Base-by-base conservation (phyloP, 306 rosid species). In the Cyamopsis tetragonoloba region DNA sequence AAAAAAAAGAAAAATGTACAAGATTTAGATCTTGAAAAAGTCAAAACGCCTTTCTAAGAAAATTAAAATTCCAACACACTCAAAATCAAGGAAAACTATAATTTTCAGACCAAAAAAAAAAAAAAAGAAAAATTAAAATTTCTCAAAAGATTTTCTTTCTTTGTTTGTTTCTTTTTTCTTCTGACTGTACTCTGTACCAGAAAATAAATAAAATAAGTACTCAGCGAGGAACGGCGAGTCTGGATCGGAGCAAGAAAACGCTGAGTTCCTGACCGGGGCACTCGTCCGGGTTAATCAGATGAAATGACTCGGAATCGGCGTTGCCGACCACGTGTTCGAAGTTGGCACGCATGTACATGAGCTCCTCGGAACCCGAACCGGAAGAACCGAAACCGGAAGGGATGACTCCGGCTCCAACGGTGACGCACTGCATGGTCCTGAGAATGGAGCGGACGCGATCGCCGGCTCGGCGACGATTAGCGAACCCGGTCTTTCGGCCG, bases 221-320 rank as follows among this genome's bases (percentile, higher is more conserved):
- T 79, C 74, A 73, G 31, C 72, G 75, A 15, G 62, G 50, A 47
- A 42, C 44, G 3, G 66, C 82, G 67, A 44, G 86, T 61, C 71
- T 55, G 71, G 96, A 84, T 64, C 97, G 77, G 79, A 89, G 89
- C 90, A 93, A 83, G 89, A 93, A 93, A 8, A 93, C 83, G 24
- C 96, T 84, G 83, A 93, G 96, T 77, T 93, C 98, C 69, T 93
- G 99, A 77, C 86, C 83, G 0, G 90, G 82, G 66, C 72, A 86
- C 84, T 86, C 92, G 80, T 86, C 97, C 59, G 95, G 97, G 89
- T 86, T 93, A 3, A 93, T 84, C 15, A 93, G 96, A 18, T 93
- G 95, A 65, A 93, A 90, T 14, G 99, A 90, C 73, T 93, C 97
- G 27, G 91, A 86, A 66, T 90, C 97, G 0, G 81, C 88, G 37